Base-by-base conservation (phyloP, 176 grass and related monocot species). In the Triticum turgidum region DNA sequence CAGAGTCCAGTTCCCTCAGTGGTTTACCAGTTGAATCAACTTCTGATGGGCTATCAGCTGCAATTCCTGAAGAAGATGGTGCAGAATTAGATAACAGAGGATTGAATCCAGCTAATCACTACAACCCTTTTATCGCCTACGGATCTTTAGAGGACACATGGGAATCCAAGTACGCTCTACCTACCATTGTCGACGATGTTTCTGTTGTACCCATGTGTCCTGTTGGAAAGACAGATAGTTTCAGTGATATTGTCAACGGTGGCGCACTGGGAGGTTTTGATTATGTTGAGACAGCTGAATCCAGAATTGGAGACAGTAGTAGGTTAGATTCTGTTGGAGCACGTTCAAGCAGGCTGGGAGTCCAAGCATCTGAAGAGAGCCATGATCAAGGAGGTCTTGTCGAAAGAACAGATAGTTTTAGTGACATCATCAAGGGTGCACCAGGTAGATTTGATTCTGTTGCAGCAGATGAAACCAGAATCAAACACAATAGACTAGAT, bases 101-200 rank as follows among this genome's bases (percentile, higher is more conserved):
- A 82, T 88, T 45, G 11, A 88, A 88, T 35, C 82, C 85, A 82
- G 65, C 18, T 78, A 88, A 58, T 78, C 90, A 88, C 24, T 91
- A 91, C 11, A 91, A 91, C 56, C 90, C 90, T 6, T 91, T 91
- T 65, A 82, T 91, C 54, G 82, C 90, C 56, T 91, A 88, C 73
- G 86, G 86, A 47, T 86, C 86, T 47, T 85, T 91, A 63, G 86
- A 86, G 6, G 80, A 87, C 13, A 84, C 80, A 61, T 92, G 87
- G 87, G 87, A 89, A 87, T 39, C 84, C 27, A 82, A 83, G 41
- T 89, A 81, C 41, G 69, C 69, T 4, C 80, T 92, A 61, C 62
- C 84, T 64, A 44, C 62, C 67, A 34, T 25, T 63, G 75, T 81
- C 5, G 70, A 85, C 63, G 77, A 69, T 34, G 37, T 77, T 80